These are phyloP conservation scores for Nevesoporus exiguus DNA, from an alignment of 768 basidiomycete species.

Conservation along the genomic window DNA sequence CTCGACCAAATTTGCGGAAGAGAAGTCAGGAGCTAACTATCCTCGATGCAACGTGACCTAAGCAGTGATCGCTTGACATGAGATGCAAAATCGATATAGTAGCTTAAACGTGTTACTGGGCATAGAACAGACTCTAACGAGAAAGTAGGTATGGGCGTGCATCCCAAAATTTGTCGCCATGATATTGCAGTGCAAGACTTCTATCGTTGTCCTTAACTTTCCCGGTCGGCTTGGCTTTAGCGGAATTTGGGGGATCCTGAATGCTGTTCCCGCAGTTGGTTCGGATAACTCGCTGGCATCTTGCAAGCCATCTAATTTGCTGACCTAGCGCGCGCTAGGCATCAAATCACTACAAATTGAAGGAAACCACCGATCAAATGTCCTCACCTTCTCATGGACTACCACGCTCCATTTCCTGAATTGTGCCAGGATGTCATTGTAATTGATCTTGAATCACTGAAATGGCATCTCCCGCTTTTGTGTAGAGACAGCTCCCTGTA, in stretches of 20 bases:
- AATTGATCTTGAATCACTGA: slow-evolving; percentile 80
- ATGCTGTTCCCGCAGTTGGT: too few relatives aligned
- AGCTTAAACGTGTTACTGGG: background rate
- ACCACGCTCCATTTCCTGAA: slow-evolving; percentile 86
- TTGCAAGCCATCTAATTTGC: slow-evolving; percentile 1
- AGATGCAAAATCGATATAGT: background rate
- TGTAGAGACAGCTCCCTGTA: slow-evolving; percentile 82
- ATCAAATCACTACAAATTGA: background rate
- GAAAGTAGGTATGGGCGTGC: slow-evolving; percentile 52
- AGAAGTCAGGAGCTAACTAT: background rate
- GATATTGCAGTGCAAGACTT: slow-evolving; percentile 76
- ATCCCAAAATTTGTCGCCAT: slow-evolving; percentile 82
- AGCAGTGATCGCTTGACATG: background rate
- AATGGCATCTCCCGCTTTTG: slow-evolving; percentile 93
- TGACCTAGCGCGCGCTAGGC: background rate
- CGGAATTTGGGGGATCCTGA: slow-evolving; percentile 14
- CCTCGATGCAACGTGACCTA: too few relatives aligned
- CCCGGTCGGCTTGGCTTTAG: slow-evolving; percentile 30
- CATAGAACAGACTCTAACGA: background rate
- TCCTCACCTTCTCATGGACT: slow-evolving; percentile 57
- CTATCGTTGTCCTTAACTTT: slow-evolving; percentile 44
- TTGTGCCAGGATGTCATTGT: slow-evolving; percentile 66
- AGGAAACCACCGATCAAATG: background rate
- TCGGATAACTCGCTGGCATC: background rate
- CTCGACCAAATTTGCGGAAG: too few relatives aligned